These are phyloP conservation scores for Entamoeba histolytica DNA, from an alignment of 208 protist genomes.

Conservation along the genomic window DNA sequence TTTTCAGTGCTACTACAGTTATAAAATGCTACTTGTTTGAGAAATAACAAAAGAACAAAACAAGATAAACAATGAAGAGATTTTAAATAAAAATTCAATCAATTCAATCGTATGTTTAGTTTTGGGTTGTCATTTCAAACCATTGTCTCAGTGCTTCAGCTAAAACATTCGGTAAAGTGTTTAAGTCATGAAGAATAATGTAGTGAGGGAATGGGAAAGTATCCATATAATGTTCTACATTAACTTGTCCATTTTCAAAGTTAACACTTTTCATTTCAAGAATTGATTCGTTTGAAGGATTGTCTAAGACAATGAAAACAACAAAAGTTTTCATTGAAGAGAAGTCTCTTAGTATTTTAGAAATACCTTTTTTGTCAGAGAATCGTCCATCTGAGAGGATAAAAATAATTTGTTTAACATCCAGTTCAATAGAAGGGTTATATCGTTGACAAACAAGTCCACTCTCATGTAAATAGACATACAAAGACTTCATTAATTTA, in stretches of 20 bases:
- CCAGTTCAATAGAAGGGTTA: not conserved
- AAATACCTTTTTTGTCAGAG: constrained; percentile 1
- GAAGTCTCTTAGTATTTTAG: constrained; percentile 8
- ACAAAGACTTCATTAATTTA: not conserved
- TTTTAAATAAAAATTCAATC: not conserved
- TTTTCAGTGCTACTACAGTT: too few species aligned
- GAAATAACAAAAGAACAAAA: too few species aligned
- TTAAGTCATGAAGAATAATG: constrained; percentile 78
- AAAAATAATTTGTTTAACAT: not conserved
- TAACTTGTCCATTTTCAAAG: constrained; percentile 45
- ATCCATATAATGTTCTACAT: constrained; percentile 75
- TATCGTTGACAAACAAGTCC: not conserved
- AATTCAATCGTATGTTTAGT: not conserved
- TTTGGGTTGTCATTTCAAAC: not conserved
- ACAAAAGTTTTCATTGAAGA: constrained; percentile 5
- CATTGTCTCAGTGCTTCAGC: constrained; percentile 92
- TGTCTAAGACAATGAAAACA: constrained; percentile 25
- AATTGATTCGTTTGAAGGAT: constrained; percentile 1
- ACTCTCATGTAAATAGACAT: not conserved
- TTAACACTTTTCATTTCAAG: constrained; percentile 17
- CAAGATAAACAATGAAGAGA: too few species aligned
- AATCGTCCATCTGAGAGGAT: not conserved
- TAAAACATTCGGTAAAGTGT: constrained; percentile 73
- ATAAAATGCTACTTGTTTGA: too few species aligned
- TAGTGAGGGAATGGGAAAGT: constrained; percentile 98